Conservation (phyloP, 441 rosid genomes). For the Pelargonium cotyledonis region DNA sequence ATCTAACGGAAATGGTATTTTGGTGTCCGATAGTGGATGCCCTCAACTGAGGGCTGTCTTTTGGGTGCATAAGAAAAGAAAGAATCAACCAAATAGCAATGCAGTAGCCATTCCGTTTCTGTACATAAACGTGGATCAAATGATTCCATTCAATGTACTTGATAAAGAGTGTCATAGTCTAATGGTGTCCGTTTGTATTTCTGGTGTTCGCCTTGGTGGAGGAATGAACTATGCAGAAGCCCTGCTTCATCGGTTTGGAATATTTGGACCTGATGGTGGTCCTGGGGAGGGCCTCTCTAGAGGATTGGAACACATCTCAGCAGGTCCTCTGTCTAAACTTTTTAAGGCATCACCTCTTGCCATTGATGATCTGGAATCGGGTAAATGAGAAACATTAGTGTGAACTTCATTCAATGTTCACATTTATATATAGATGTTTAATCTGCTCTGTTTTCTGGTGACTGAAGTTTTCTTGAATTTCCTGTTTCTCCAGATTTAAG, state of each 20-base stretch:
- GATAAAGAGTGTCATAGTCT: constrained; percentile 86
- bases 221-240: constrained; percentile 76
- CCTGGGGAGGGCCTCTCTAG: constrained; percentile 81
- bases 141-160: constrained; percentile 74
- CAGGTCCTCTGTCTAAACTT: constrained; percentile 83
- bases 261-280: constrained; percentile 84
- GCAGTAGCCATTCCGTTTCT: constrained; percentile 49
- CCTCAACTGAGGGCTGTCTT: constrained; percentile 72
- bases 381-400: constrained; percentile 30
- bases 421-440: background rate
- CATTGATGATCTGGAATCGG: constrained; percentile 45
- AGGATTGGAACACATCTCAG: constrained; percentile 71
- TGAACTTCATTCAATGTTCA: background rate
- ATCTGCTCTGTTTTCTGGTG: constrained; percentile 14
- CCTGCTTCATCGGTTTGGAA: constrained; percentile 53
- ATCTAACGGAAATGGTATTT: constrained; percentile 34
- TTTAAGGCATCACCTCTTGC: constrained; percentile 54
- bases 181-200: constrained; percentile 63
- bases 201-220: constrained; percentile 84
- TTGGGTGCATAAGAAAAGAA: constrained; percentile 67
- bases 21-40: constrained; percentile 34
- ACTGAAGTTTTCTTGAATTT: constrained; percentile 21
- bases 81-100: constrained; percentile 37
- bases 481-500: constrained; percentile 36
- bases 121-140: constrained; percentile 62